Conservation (phyloP, 176 grass and related monocot species). For the Alopecurus myosuroides region DNA sequence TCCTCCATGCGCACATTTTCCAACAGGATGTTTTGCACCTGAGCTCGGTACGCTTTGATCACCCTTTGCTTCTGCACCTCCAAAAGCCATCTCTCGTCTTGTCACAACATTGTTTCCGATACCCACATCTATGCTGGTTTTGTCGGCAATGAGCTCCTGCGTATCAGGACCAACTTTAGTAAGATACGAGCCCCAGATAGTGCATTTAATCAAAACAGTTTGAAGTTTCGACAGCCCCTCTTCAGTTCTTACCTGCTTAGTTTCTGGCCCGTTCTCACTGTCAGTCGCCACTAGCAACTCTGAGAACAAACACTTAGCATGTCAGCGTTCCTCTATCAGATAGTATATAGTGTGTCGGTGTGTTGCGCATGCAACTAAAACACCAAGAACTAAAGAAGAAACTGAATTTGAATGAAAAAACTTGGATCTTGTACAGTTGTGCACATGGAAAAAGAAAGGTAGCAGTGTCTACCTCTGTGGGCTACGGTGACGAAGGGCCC, state of each 20-base stretch:
- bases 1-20: conserved; percentile 49
- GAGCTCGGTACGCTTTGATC: conserved; percentile 24
- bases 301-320: conserved; percentile 14
- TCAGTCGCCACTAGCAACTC: conserved; percentile 15
- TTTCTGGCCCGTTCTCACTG: background rate
- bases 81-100: conserved; percentile 22
- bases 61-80: conserved; percentile 13
- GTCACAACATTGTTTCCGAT: conserved; percentile 3
- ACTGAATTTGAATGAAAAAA: background rate
- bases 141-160: conserved; percentile 23
- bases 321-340: background rate
- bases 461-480: conserved; percentile 31
- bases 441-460: background rate
- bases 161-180: conserved; percentile 6
- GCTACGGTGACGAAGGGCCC: conserved; percentile 22
- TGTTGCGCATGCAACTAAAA: background rate
- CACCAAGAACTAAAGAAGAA: background rate
- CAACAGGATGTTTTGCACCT: conserved; percentile 63
- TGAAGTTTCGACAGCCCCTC: background rate
- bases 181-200: background rate
- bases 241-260: conserved; percentile 20
- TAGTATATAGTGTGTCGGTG: background rate
- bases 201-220: background rate
- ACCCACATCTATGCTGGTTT: conserved; percentile 18
- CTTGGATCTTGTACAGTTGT: background rate